These are phyloP conservation scores for Neltuma alba DNA, from an alignment of 306 rosid genomes.

Conservation along the genomic window DNA sequence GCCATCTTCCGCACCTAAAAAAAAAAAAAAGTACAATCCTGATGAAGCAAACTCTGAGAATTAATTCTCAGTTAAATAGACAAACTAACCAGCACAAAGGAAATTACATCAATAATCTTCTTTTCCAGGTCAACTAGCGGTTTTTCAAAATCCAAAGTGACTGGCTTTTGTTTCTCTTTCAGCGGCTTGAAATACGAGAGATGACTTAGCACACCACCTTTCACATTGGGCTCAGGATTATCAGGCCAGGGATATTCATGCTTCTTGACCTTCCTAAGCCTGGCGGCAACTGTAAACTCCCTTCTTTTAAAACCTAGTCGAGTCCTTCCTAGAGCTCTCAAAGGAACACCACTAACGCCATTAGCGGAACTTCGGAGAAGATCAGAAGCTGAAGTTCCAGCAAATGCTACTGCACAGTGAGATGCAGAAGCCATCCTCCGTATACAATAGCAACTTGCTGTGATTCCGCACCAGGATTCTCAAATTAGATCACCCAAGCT, in stretches of 20 bases:
- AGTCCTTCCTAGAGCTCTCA: constrained; percentile 67
- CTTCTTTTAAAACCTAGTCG: constrained; percentile 55
- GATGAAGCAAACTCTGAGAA: constrained; percentile 19
- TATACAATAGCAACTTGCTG: constrained; percentile 27
- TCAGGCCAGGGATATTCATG: constrained; percentile 88
- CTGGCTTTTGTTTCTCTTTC: constrained; percentile 72
- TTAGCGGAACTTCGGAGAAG: constrained; percentile 74
- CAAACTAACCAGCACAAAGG: constrained; percentile 23
- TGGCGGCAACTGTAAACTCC: constrained; percentile 61
- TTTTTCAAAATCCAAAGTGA: constrained; percentile 79
- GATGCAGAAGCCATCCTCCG: constrained; percentile 71
- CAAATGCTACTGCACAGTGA: constrained; percentile 58
- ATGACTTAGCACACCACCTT: constrained; percentile 72
- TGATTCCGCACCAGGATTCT: constrained; percentile 44
- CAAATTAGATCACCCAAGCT: constrained; percentile 45
- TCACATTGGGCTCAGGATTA: constrained; percentile 84
- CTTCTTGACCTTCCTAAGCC: constrained; percentile 76
- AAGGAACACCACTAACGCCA: constrained; percentile 69
- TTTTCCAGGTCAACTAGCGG: constrained; percentile 78
- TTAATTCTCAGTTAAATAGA: constrained; percentile 15
- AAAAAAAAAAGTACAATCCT: constrained; percentile 13
- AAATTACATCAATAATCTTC: constrained; percentile 82
- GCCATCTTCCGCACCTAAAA: constrained; percentile 89
- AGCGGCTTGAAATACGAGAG: constrained; percentile 85
- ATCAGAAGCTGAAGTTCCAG: constrained; percentile 79